A percentile compares a stretch with the other conserved stretches of the same genome.
Evolutionary conservation across 805 yeast genomes (phyloP).

Genomic region (Komagataella phaffii): DNA sequence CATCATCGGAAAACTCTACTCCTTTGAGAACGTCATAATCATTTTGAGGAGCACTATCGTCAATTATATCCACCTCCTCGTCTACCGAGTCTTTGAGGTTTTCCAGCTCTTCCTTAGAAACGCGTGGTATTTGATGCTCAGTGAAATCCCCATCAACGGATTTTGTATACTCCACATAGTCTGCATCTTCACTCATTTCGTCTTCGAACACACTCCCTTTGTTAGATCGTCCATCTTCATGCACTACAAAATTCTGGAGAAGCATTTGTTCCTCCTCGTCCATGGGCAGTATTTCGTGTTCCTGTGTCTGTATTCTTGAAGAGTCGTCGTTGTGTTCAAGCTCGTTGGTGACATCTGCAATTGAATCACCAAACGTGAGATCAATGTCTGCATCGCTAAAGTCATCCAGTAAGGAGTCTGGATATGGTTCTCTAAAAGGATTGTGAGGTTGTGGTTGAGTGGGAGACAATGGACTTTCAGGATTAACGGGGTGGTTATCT

Average conservation of each 20-base stretch:
- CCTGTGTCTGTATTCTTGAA: not conserved
- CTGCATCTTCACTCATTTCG: not conserved
- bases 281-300: not conserved
- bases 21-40: not conserved
- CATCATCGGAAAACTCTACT: not conserved
- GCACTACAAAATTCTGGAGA: not conserved
- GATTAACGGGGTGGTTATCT: not conserved
- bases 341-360: not conserved
- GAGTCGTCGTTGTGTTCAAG: not conserved
- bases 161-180: not conserved
- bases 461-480: not conserved
- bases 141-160: not conserved
- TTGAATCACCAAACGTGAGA: not conserved
- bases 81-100: not conserved
- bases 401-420: not conserved
- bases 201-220: not conserved
- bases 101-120: not conserved
- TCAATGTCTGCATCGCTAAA: not conserved
- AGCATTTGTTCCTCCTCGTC: not conserved
- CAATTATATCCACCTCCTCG: not conserved
- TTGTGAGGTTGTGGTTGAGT: not conserved
- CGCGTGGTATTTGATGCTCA: not conserved
- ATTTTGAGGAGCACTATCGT: not conserved
- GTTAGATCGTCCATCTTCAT: not conserved
- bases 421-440: not conserved